A percentile compares a stretch with the other conserved stretches of the same genome.
Evolutionary conservation across 164 flowering plant genomes (phyloP).

Genomic region (Chloranthus sessilifolius): DNA sequence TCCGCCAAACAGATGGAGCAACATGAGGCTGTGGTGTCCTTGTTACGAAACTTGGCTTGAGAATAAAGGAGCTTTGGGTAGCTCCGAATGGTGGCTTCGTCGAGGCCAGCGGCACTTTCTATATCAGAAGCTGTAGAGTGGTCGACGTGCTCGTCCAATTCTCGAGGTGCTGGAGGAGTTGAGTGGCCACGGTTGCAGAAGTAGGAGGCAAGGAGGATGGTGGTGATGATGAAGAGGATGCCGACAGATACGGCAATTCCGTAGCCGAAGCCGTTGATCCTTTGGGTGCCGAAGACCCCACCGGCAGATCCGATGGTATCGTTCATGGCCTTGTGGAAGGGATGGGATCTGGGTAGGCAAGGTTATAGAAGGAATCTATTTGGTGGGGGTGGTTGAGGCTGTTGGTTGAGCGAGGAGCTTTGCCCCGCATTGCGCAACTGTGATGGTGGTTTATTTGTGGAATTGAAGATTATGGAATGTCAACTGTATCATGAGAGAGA

Average conservation of each 20-base stretch:
- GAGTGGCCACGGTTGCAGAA: conserved; percentile 42
- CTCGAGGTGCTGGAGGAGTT: background rate
- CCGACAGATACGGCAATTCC: conserved; percentile 70
- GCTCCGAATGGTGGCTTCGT: conserved; percentile 53
- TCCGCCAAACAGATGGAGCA: conserved; percentile 85
- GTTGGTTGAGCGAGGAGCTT: too few relatives aligned
- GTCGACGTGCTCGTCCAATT: background rate
- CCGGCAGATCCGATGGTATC: conserved; percentile 17
- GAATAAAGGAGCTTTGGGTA: conserved; percentile 68
- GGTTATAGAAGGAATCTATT: background rate
- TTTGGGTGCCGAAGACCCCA: conserved; percentile 40
- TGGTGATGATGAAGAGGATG: conserved; percentile 72
- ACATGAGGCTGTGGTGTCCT: conserved; percentile 35
- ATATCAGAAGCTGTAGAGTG: conserved; percentile 7
- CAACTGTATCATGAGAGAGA: conserved; percentile 13
- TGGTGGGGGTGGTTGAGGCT: background rate
- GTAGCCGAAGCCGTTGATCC: conserved; percentile 59
- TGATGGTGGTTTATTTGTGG: background rate
- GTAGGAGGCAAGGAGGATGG: conserved; percentile 70
- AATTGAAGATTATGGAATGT: conserved; percentile 9
- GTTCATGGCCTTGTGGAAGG: conserved; percentile 24
- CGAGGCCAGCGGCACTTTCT: conserved; percentile 58
- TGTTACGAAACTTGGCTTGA: conserved; percentile 33
- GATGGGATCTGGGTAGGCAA: conserved; percentile 2
- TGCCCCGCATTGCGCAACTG: too few relatives aligned